A percentile compares a stretch with the other conserved stretches of the same genome.
Conservation (phyloP, 2,329 filamentous ascomycete species). For the Penicillium crustosum region DNA sequence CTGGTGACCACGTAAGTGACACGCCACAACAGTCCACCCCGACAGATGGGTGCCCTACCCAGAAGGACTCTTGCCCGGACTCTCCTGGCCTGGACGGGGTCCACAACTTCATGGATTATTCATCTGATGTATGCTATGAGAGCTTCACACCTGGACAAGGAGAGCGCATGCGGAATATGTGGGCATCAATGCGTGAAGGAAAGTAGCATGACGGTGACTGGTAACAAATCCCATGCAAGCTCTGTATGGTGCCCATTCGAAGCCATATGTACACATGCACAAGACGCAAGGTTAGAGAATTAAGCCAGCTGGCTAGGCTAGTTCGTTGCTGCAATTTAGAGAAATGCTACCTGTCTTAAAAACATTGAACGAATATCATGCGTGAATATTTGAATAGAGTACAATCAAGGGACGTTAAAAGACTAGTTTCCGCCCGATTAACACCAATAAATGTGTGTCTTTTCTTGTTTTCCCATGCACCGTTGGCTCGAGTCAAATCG, state of each 20-base stretch:
- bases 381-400: conserved; percentile 1
- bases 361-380: not conserved
- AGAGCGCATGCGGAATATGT: conserved; percentile 54
- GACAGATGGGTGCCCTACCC: conserved; percentile 57
- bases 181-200: conserved; percentile 43
- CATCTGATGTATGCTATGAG: conserved; percentile 56
- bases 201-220: conserved; percentile 23
- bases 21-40: conserved; percentile 53
- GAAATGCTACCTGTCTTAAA: not conserved
- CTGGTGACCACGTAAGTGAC: conserved; percentile 47
- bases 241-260: not conserved
- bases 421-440: not conserved
- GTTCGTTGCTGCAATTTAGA: not conserved
- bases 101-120: conserved; percentile 63
- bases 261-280: not conserved
- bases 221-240: not conserved
- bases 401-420: not conserved
- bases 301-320: not conserved
- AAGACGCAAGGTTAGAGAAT: not conserved
- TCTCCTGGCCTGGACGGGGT: conserved; percentile 52
- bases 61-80: conserved; percentile 53
- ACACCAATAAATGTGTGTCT: not conserved
- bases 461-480: not conserved
- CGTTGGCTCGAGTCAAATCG: not conserved
- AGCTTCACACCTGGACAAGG: conserved; percentile 53